Evolutionary conservation across 2,329 filamentous ascomycete species (phyloP).

Genomic region (Cladophialophora bantiana): DNA sequence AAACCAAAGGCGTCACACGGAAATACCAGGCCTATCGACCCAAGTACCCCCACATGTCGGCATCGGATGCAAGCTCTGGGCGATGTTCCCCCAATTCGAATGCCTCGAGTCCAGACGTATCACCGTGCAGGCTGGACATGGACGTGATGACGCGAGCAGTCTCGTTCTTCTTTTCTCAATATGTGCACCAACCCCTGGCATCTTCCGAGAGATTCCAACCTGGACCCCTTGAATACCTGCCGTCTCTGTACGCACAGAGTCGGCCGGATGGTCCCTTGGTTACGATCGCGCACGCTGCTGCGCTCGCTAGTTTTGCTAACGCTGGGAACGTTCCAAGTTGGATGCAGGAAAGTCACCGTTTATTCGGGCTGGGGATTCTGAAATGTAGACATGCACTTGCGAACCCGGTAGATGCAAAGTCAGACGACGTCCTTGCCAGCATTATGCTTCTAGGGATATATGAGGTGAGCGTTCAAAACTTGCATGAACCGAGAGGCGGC

Average conservation of each 20-base stretch:
- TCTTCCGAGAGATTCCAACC: slow-evolving; percentile 3
- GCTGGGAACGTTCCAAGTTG: neutral
- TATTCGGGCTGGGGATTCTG: slow-evolving; percentile 11
- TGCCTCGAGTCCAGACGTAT: neutral
- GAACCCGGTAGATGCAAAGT: slow-evolving; percentile 5
- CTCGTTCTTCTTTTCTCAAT: slow-evolving; percentile 10
- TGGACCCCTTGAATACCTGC: slow-evolving; percentile 7
- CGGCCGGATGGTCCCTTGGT: neutral
- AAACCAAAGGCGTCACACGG: neutral
- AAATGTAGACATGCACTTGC: slow-evolving; percentile 8
- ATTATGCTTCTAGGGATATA: slow-evolving; percentile 8
- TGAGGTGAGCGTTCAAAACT: neutral
- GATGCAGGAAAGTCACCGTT: slow-evolving; percentile 8
- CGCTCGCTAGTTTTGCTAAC: slow-evolving; percentile 9
- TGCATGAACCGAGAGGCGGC: neutral
- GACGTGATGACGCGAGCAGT: slow-evolving; percentile 8
- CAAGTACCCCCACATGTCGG: neutral
- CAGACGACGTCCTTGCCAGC: slow-evolving; percentile 7
- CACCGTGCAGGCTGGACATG: neutral
- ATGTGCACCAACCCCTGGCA: neutral
- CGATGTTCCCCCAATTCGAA: neutral
- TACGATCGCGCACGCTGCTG: slow-evolving; percentile 5
- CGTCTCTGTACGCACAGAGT: slow-evolving; percentile 1
- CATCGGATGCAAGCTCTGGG: neutral
- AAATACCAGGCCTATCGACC: neutral